Base-by-base conservation (phyloP, 2,329 filamentous ascomycete species). In the Fulvia fulva region DNA sequence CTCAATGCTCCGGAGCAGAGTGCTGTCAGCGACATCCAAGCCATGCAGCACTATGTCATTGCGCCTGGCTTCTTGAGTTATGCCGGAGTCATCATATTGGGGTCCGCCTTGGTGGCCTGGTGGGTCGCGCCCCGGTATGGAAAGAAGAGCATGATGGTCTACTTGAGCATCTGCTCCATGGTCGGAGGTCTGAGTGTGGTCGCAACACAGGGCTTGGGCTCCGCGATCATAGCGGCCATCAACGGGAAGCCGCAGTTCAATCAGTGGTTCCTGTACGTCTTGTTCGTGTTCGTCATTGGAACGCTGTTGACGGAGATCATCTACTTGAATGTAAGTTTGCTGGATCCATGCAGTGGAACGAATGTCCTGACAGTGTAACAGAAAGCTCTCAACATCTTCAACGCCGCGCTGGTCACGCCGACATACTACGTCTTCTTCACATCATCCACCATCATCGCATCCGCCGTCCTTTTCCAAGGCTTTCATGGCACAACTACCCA, bases 371-470 rank as follows among this genome's bases (percentile, higher is more conserved):
- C 60, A 49, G 8, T 44, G 3, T 51, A n/a, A 45, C 76, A 97
- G 92, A 99, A 99, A 97, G 94, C 94, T 5, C 82, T 97, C 57
- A 97, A 99, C 71, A 76, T 99, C 51, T 97, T 93, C 81, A 97
- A 99, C 70, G 94, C 94, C 37, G 93, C 94, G 7, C 83, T 99
- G 64, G 94, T 99, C 59, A 99, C 94, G 0, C 94, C 94, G 0
- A 99, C 94, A 2, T 99, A 99, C 77, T 99, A 99, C 74, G 94
- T 99, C 65, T 93, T 95, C 78, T 99, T 99, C 73, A 99, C 94
- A 41, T 96, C 88, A 67, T 89, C 91, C 5, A 97, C 94, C 21
- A 97, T 99, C 65, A 84, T 97, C 66, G 95, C 92, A 5, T 97
- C 93, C 0, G 89, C 92, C 3, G 87, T 99, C 49, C 80, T 99